Evolutionary conservation across 805 yeast genomes (phyloP).

Genomic region (Saccharomyces cerevisiae): DNA sequence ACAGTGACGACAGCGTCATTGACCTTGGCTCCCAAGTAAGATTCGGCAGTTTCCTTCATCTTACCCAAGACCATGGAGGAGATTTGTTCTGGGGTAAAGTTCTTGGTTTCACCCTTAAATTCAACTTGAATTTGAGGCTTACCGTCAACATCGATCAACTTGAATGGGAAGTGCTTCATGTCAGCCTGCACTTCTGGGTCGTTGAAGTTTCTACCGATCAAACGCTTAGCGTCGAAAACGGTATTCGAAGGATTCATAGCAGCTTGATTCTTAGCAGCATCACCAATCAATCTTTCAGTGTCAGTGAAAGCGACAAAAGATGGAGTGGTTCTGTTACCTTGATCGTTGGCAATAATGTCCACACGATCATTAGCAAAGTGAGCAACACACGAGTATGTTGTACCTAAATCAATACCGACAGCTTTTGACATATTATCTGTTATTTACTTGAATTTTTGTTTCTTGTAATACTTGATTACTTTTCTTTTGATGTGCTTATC

Average conservation of each 20-base stretch:
- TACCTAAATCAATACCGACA: constrained; percentile 80
- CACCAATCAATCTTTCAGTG: constrained; percentile 89
- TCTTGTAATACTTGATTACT: not conserved
- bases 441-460: not conserved
- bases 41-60: constrained; percentile 88
- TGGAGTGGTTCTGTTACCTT: constrained; percentile 97
- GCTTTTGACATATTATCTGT: constrained; percentile 30
- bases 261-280: constrained; percentile 95
- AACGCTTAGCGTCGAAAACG: constrained; percentile 87
- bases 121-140: constrained; percentile 81
- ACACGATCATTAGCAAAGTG: constrained; percentile 73
- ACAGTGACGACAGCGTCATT: constrained; percentile 87
- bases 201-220: constrained; percentile 59
- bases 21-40: constrained; percentile 70
- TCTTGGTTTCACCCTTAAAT: constrained; percentile 74
- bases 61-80: constrained; percentile 81
- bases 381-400: constrained; percentile 95
- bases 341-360: constrained; percentile 90
- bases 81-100: constrained; percentile 87
- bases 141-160: constrained; percentile 60
- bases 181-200: constrained; percentile 46
- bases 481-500: not conserved
- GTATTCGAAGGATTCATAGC: constrained; percentile 90
- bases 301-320: constrained; percentile 93
- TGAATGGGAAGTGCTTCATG: constrained; percentile 76